Evolutionary conservation across 108 stramenopile genomes (phyloP).

Genomic region (Craspedostauros australis): DNA sequence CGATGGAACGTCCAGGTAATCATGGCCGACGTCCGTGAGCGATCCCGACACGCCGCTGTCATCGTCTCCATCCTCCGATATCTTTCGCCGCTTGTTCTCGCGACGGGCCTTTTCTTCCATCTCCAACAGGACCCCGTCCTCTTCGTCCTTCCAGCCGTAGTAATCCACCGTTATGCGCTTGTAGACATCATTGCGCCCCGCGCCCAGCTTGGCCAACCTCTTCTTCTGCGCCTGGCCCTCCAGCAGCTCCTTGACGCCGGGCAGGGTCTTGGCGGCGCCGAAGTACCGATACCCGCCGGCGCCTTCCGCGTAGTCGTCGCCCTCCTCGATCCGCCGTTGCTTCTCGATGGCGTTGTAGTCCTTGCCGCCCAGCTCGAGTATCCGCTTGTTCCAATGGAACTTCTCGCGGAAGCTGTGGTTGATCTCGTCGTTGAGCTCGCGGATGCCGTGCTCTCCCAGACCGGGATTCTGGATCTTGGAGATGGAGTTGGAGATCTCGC

Average conservation of each 20-base stretch:
- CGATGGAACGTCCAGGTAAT: conserved; percentile 50
- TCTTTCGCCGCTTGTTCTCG: conserved; percentile 21
- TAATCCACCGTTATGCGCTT: conserved; percentile 86
- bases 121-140: conserved; percentile 82
- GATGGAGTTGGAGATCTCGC: conserved; percentile 79
- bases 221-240: conserved; percentile 55
- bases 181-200: conserved; percentile 70
- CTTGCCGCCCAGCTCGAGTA: conserved; percentile 78
- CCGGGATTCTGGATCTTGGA: conserved; percentile 91
- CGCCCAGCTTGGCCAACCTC: background rate
- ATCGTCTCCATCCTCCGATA: conserved; percentile 7
- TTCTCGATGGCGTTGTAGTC: conserved; percentile 77
- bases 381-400: conserved; percentile 90
- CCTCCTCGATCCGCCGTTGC: conserved; percentile 65
- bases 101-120: conserved; percentile 59
- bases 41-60: conserved; percentile 8
- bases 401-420: conserved; percentile 94
- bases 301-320: conserved; percentile 39
- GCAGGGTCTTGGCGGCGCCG: conserved; percentile 92
- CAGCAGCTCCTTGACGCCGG: conserved; percentile 91
- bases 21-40: conserved; percentile 4
- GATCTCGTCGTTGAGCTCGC: conserved; percentile 97
- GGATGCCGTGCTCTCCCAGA: conserved; percentile 90
- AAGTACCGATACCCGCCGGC: conserved; percentile 88
- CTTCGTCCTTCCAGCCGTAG: conserved; percentile 91